Conservation (phyloP, 805 yeast species). For the Starmerella etchellsii region DNA sequence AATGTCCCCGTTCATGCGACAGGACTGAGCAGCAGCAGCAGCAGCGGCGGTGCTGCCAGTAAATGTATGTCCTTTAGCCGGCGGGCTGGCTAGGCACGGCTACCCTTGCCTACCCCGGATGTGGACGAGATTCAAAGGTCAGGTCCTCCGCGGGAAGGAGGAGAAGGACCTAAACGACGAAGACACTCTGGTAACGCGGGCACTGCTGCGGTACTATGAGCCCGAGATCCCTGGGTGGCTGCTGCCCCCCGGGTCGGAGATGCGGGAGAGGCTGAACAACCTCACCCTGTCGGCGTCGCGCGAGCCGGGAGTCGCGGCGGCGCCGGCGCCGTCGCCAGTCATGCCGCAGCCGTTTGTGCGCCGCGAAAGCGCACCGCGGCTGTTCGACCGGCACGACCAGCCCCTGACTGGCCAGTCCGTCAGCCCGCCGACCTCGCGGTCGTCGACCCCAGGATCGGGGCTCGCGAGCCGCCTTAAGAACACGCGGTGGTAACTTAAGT, state of each 20-base stretch:
- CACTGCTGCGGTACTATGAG: conserved; percentile 32
- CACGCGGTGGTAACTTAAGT: conserved; percentile 18
- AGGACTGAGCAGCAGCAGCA: too few relatives aligned
- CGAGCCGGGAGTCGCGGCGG: too few relatives aligned
- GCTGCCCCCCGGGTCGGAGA: conserved; percentile 7
- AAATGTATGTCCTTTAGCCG: background rate
- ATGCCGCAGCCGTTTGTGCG: conserved; percentile 1
- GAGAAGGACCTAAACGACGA: conserved; percentile 33
- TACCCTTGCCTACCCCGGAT: conserved; percentile 3
- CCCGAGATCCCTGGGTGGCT: conserved; percentile 27
- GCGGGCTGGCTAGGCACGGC: background rate
- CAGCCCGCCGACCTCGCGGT: background rate
- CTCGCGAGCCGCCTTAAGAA: conserved; percentile 14
- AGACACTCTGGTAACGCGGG: conserved; percentile 36
- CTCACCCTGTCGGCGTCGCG: background rate
- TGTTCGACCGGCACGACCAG: conserved; percentile 8
- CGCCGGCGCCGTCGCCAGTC: background rate
- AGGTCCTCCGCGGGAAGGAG: conserved; percentile 21
- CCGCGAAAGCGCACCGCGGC: conserved; percentile 4
- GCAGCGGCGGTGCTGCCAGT: too few relatives aligned
- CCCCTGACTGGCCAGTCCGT: background rate
- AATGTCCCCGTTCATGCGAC: background rate
- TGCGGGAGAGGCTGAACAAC: background rate
- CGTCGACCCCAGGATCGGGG: conserved; percentile 10
- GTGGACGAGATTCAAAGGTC: conserved; percentile 24